Conservation (phyloP, 164 flowering plant genomes). For the Tetracentron sinense region DNA sequence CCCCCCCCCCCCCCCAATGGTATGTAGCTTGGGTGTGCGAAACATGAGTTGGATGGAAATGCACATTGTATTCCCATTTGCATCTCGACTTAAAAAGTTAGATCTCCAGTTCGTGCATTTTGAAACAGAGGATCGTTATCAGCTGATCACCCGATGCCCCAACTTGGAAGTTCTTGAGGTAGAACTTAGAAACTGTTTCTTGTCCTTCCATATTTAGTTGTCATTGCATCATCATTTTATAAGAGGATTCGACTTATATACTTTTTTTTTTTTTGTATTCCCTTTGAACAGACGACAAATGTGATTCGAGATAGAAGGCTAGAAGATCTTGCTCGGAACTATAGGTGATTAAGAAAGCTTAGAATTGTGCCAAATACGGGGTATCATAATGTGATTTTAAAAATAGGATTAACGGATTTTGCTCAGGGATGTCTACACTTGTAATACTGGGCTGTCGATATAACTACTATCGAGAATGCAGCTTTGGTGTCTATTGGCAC, state of each 20-base stretch:
- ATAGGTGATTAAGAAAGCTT: constrained; percentile 63
- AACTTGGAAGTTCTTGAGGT: constrained; percentile 98
- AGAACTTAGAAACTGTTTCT: constrained; percentile 12
- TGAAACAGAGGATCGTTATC: constrained; percentile 75
- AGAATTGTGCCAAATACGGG: constrained; percentile 86
- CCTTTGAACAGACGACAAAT: constrained; percentile 53
- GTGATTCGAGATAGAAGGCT: constrained; percentile 77
- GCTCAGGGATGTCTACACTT: constrained; percentile 75
- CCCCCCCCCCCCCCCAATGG: no score
- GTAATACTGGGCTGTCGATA: constrained; percentile 83
- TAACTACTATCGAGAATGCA: constrained; percentile 77
- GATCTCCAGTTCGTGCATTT: constrained; percentile 88
- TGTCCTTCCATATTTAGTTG: neutral
- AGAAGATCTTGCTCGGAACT: constrained; percentile 52
- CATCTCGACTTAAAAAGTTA: constrained; percentile 59
- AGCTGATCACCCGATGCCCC: constrained; percentile 70
- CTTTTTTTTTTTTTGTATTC: neutral
- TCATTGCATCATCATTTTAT: neutral
- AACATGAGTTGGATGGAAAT: constrained; percentile 59
- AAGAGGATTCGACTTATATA: neutral
- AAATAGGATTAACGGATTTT: constrained; percentile 72
- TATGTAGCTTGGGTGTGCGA: constrained; percentile 63
- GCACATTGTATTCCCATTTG: constrained; percentile 65
- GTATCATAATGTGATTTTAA: constrained; percentile 75
- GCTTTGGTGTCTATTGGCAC: constrained; percentile 60